Evolutionary conservation across 805 yeast genomes (phyloP).

Genomic region (Hanseniaspora opuntiae): DNA sequence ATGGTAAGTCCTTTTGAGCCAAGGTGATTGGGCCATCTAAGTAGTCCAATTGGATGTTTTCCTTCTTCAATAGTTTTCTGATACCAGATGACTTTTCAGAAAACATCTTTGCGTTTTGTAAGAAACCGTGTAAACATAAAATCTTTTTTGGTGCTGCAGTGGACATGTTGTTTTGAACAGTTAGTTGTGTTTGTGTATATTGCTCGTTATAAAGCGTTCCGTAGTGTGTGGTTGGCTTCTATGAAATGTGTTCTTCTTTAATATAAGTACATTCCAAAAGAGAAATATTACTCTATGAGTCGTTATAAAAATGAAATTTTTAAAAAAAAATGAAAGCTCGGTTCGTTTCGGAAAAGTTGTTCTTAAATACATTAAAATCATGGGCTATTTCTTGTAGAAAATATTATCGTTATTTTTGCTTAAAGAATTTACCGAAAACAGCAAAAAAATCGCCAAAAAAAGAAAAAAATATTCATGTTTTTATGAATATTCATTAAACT

Average conservation of each 20-base stretch:
- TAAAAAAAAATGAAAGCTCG: not conserved
- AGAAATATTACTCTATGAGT: not conserved
- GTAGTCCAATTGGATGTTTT: constrained; percentile 58
- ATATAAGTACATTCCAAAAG: no score
- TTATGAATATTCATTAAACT: no score
- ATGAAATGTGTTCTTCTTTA: not conserved
- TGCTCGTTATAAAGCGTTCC: constrained; percentile 11
- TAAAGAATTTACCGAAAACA: not conserved
- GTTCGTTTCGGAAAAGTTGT: not conserved
- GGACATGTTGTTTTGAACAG: not conserved
- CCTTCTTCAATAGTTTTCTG: constrained; percentile 54
- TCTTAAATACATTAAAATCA: not conserved
- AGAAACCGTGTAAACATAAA: constrained; percentile 82
- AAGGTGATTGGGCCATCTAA: constrained; percentile 65
- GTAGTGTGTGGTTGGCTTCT: not conserved
- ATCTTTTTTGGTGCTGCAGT: constrained; percentile 30
- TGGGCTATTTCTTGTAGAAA: not conserved
- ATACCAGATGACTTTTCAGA: constrained; percentile 82
- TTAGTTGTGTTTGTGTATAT: not conserved
- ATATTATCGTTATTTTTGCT: not conserved
- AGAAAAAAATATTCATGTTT: no score
- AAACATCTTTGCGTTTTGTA: constrained; percentile 72
- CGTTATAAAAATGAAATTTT: not conserved
- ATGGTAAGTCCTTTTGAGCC: constrained; percentile 60
- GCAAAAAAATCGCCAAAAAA: no score